Base-by-base conservation (phyloP, 2,329 filamentous ascomycete species). In the Hysterium pulicare region DNA sequence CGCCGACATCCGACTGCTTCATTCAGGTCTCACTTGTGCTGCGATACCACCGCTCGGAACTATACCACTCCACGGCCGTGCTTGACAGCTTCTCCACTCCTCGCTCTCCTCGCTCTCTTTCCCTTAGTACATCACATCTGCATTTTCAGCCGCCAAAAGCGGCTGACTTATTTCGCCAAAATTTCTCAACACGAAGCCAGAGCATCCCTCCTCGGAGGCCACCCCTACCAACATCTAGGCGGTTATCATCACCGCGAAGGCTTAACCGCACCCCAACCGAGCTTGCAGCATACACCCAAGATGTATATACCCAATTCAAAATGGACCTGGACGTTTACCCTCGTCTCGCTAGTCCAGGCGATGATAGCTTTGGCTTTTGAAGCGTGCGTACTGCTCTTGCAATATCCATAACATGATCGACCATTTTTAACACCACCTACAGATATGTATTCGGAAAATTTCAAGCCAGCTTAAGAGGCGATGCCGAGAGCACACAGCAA, bases 371-470 rank as follows among this genome's bases (percentile, higher is more conserved):
- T 97, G 53, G 84, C 78, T 19, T 84, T 96, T 51, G 91, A 98
- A 76, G 81, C 86, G 88, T 95, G 78, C 64, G 87, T 76, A 38
- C 26, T 43, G 19, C 19, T 23, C 15, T 16, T 23, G n/a, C n/a
- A n/a, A n/a, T n/a, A n/a, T n/a, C n/a, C n/a, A n/a, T n/a, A n/a
- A n/a, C n/a, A n/a, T n/a, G n/a, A n/a, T n/a, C n/a, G n/a, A n/a
- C n/a, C n/a, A n/a, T n/a, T n/a, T n/a, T n/a, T n/a, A n/a, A n/a
- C n/a, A n/a, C n/a, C n/a, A n/a, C n/a, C n/a, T n/a, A 24, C 58
- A 94, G 88, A 58, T 98, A 93, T 68, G 82, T 95, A 36, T 98
- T 97, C 62, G 90, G 79, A 50, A 82, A 82, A 56, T 97, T 96
- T 69, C 88, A 96, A 66, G 70, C 70, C 33, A 82, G 74, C 48